These are phyloP conservation scores for Poronia punctata DNA, from an alignment of 495 filamentous ascomycete genomes.

Conservation along the genomic window DNA sequence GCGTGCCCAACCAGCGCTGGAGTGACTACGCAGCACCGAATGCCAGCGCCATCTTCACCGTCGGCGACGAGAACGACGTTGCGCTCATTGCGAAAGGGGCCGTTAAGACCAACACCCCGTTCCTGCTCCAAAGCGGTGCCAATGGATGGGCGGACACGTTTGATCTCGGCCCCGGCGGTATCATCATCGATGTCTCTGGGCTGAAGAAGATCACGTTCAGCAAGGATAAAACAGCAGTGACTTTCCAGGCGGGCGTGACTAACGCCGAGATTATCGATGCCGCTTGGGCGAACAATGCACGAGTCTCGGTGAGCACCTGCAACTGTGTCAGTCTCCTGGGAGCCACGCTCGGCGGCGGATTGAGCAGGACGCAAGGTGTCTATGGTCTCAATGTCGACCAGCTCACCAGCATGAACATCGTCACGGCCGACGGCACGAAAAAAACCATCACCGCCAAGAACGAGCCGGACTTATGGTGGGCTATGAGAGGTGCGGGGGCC, in stretches of 20 bases:
- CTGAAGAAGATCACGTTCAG: conserved; percentile 20
- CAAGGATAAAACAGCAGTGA: conserved; percentile 14
- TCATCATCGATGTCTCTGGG: conserved; percentile 21
- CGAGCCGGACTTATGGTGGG: conserved; percentile 40
- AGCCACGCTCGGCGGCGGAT: conserved; percentile 45
- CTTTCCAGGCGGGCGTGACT: conserved; percentile 15
- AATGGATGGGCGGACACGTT: conserved; percentile 27
- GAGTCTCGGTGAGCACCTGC: conserved; percentile 34
- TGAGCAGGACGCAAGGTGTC: conserved; percentile 37
- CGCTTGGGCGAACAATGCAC: conserved; percentile 14
- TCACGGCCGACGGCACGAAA: conserved; percentile 29
- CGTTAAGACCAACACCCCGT: conserved; percentile 15
- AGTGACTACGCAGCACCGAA: conserved; percentile 21
- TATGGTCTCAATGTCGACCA: conserved; percentile 44
- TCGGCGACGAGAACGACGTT: conserved; percentile 23
- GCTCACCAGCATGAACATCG: conserved; percentile 35
- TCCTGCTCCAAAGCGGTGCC: conserved; percentile 23
- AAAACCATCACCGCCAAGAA: conserved; percentile 18
- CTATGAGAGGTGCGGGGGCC: conserved; percentile 37
- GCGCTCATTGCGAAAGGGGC: conserved; percentile 15
- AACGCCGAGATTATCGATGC: conserved; percentile 14
- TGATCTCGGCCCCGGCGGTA: conserved; percentile 8
- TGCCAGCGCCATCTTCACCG: conserved; percentile 21
- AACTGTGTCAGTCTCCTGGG: conserved; percentile 44
- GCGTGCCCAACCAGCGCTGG: conserved; percentile 26